These are phyloP conservation scores for Amniculicola lignicola DNA, from an alignment of 495 filamentous ascomycete genomes.

Conservation along the genomic window DNA sequence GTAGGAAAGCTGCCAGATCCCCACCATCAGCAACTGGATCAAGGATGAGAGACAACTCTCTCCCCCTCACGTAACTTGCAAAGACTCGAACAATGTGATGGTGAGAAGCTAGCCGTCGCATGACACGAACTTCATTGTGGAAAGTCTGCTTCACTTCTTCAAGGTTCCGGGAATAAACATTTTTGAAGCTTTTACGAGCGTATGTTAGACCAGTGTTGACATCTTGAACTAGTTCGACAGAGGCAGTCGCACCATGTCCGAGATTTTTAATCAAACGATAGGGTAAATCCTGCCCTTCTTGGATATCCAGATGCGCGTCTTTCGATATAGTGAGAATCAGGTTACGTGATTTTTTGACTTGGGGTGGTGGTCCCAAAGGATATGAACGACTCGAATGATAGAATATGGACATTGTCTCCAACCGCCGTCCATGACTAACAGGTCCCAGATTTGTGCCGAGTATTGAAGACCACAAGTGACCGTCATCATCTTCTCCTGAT, in stretches of 20 bases:
- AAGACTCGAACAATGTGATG: slow-evolving; percentile 22
- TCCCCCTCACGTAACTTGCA: slow-evolving; percentile 15
- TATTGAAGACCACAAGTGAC: no score
- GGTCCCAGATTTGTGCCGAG: no score
- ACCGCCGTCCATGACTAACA: no score
- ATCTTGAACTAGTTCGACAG: slow-evolving; percentile 3
- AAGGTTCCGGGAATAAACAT: background rate
- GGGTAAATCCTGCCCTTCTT: no score
- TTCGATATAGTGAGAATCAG: no score
- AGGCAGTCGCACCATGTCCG: background rate
- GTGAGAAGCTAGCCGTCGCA: slow-evolving; percentile 11
- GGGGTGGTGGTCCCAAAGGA: no score
- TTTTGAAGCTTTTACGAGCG: slow-evolving; percentile 3
- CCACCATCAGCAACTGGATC: slow-evolving; percentile 22
- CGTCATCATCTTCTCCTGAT: no score
- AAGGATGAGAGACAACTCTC: slow-evolving; percentile 18
- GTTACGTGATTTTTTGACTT: no score
- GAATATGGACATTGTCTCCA: no score
- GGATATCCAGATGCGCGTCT: no score
- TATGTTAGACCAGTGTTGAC: slow-evolving; percentile 1
- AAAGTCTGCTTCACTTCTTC: background rate
- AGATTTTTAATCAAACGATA: no score
- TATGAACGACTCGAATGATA: no score
- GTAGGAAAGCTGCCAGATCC: slow-evolving; percentile 17
- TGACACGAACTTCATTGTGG: slow-evolving; percentile 8